These are phyloP conservation scores for Claviceps pazoutovae DNA, from an alignment of 2,329 filamentous ascomycete genomes.

Conservation along the genomic window DNA sequence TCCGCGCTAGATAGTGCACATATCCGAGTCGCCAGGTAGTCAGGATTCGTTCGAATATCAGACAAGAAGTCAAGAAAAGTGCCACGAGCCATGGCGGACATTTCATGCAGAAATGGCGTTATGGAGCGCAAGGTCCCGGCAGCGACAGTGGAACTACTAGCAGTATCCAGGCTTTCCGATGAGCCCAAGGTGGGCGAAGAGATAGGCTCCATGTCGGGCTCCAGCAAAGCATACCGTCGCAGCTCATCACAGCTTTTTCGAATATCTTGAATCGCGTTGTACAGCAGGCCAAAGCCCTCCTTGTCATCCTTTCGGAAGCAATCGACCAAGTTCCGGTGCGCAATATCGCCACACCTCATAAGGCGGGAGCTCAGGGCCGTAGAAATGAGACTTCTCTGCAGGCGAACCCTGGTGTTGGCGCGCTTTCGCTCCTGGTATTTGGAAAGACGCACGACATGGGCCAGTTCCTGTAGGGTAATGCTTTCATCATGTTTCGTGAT, in stretches of 20 bases:
- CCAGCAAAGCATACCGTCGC: slow-evolving; percentile 54
- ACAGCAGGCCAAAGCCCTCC: slow-evolving; percentile 58
- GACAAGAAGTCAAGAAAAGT: slow-evolving; percentile 68
- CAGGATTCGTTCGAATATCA: slow-evolving; percentile 70
- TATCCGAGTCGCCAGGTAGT: slow-evolving; percentile 75
- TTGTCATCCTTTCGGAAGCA: slow-evolving; percentile 69
- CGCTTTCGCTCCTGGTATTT: slow-evolving; percentile 74
- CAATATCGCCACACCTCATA: slow-evolving; percentile 59
- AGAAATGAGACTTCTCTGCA: slow-evolving; percentile 62
- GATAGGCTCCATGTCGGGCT: slow-evolving; percentile 54
- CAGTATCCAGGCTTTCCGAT: slow-evolving; percentile 36
- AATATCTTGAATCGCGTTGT: slow-evolving; percentile 67
- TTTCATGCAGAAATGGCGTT: slow-evolving; percentile 52
- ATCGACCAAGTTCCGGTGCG: slow-evolving; percentile 63
- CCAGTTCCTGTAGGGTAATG: slow-evolving; percentile 63
- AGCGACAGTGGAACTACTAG: slow-evolving; percentile 26
- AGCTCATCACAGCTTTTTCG: slow-evolving; percentile 63
- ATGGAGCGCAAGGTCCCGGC: slow-evolving; percentile 25
- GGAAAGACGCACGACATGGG: slow-evolving; percentile 62
- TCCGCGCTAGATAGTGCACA: slow-evolving; percentile 62
- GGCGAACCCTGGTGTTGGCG: slow-evolving; percentile 54
- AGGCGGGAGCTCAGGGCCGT: slow-evolving; percentile 63
- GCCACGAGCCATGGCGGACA: slow-evolving; percentile 61
- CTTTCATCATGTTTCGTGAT: slow-evolving; percentile 47
- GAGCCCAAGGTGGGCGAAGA: slow-evolving; percentile 29